A percentile compares a stretch with the other conserved stretches of the same genome.
phyloP scores from a whole-genome alignment of 2,329 filamentous ascomycete species.

The Dendryphion nanum region DNA sequence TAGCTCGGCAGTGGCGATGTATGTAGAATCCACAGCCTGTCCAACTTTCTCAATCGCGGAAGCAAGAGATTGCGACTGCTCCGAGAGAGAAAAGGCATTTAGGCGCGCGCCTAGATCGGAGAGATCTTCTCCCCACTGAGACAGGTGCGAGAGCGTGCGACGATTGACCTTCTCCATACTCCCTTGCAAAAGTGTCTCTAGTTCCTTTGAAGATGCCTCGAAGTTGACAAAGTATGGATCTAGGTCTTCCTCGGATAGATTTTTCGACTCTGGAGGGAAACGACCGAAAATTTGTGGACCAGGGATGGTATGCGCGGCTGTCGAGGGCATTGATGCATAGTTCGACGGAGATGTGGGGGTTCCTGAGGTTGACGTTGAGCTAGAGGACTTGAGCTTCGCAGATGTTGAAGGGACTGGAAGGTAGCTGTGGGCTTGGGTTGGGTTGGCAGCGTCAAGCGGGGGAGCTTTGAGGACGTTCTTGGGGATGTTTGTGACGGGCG shows the following conservation, averaged over 20 bases:
- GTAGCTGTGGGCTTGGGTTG: slow-evolving; percentile 79
- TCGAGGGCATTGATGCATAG: slow-evolving; percentile 49
- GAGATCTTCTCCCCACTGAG: slow-evolving; percentile 79
- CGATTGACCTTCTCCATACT: slow-evolving; percentile 97
- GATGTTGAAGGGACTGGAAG: slow-evolving; percentile 83
- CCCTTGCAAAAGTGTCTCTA: slow-evolving; percentile 83
- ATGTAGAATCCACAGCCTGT: slow-evolving; percentile 92
- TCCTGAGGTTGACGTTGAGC: slow-evolving; percentile 46
- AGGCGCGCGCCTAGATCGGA: slow-evolving; percentile 93
- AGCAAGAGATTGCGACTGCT: slow-evolving; percentile 83
- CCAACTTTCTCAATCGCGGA: slow-evolving; percentile 92
- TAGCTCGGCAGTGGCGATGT: slow-evolving; percentile 91
- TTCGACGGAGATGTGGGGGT: slow-evolving; percentile 56
- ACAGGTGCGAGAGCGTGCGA: slow-evolving; percentile 80
- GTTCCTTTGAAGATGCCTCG: slow-evolving; percentile 85
- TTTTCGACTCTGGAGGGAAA: slow-evolving; percentile 76
- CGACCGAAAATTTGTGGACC: slow-evolving; percentile 68
- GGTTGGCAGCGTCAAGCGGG: slow-evolving; percentile 92
- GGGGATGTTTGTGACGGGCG: slow-evolving; percentile 85
- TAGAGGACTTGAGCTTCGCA: slow-evolving; percentile 72
- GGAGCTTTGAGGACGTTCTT: slow-evolving; percentile 94
- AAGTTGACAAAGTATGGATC: slow-evolving; percentile 96
- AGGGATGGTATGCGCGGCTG: slow-evolving; percentile 57
- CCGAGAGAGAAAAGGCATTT: slow-evolving; percentile 94
- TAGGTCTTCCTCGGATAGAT: slow-evolving; percentile 81